Evolutionary conservation across 176 grass and related monocot genomes (phyloP).

Genomic region (Oryza australiensis): DNA sequence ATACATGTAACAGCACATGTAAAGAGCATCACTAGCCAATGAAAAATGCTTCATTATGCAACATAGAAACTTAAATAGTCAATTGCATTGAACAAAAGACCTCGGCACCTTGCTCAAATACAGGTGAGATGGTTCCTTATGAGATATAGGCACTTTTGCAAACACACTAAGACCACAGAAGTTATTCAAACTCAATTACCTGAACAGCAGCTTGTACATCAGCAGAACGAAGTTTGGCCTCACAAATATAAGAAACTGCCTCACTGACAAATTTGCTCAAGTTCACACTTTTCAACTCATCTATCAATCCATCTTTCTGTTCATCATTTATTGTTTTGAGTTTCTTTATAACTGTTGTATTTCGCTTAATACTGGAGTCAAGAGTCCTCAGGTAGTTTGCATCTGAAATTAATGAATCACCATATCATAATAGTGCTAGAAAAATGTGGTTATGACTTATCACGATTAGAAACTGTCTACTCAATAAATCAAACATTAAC

Average conservation of each 20-base stretch:
- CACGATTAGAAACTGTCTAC: conserved; percentile 5
- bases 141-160: not conserved
- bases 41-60: conserved; percentile 6
- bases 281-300: conserved; percentile 97
- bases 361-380: conserved; percentile 91
- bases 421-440: conserved; percentile 25
- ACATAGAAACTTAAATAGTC: conserved; percentile 20
- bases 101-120: conserved; percentile 7
- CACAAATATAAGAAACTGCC: conserved; percentile 94
- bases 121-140: not conserved
- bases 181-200: conserved; percentile 48
- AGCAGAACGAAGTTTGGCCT: conserved; percentile 94
- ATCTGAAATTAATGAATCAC: conserved; percentile 65
- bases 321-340: conserved; percentile 96
- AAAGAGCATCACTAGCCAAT: conserved; percentile 12
- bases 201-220: conserved; percentile 98
- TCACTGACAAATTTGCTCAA: conserved; percentile 99
- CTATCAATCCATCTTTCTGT: conserved; percentile 79
- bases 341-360: conserved; percentile 96
- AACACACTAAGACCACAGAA: not conserved
- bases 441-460: conserved; percentile 4
- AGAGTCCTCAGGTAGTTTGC: conserved; percentile 83
- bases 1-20: not conserved
- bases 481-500: not conserved
- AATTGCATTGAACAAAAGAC: not conserved